Base-by-base conservation (phyloP, 106 monocot genomes). In the Acorus gramineus region DNA sequence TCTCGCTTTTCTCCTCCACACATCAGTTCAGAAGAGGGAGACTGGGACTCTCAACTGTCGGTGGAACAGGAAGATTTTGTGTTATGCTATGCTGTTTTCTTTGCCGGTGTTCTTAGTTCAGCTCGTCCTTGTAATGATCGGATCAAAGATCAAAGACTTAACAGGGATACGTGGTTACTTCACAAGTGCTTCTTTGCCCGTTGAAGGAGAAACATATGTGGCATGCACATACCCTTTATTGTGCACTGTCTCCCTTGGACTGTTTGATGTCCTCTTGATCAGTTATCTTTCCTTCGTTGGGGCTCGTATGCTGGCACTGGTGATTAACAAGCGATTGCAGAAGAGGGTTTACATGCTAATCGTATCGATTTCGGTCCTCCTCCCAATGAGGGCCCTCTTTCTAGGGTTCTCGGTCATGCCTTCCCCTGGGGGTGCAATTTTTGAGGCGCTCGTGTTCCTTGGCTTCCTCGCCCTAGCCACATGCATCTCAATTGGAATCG, bases 321-420 rank as follows among this genome's bases (percentile, higher is more conserved):
- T 79, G 52, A 89, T 94, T 64, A 94, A 94, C 79, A 94, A 78
- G 72, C 76, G 90, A 3, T 68, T 90, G 58, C 57, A 70, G 52
- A 59, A 73, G 59, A 78, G 89, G 63, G 74, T 90, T 54, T 82
- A 86, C 61, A 47, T 80, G 64, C 59, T 94, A 42, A 53, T 84
- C n/a, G 62, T 70, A 42, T 80, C 84, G 2, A 67, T 80, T 8
- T 50, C 78, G 44, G 11, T 71, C 42, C 72, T 80, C 49, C 81
- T 76, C 51, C 90, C 86, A 1, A 7, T 83, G 66, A 69, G 94
- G 62, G 82, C 75, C 3, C 11, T 60, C 2, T 68, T 86, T 14
- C 84, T 94, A 7, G 90, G 81, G 7, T 64, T 76, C 14, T 89
- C 89, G 7, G 90, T 86, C 11, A 69, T 90, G 43, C 69, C 81